Conservation (phyloP, 2,329 filamentous ascomycete species). For the Tolypocladium pustulatum region DNA sequence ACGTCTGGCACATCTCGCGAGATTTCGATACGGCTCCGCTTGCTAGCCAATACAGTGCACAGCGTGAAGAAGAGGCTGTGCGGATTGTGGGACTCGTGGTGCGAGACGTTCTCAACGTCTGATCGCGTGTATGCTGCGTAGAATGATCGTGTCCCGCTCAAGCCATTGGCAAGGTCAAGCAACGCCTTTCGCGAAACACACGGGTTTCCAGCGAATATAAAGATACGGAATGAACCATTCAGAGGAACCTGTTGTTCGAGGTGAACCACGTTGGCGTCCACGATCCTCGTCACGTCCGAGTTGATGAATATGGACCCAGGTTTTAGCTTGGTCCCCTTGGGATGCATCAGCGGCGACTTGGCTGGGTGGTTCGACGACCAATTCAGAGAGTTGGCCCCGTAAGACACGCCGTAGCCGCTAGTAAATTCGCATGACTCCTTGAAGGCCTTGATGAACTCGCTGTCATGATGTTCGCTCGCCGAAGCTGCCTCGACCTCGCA, state of each 20-base stretch:
- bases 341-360: slow-evolving; percentile 58
- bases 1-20: slow-evolving; percentile 56
- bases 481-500: slow-evolving; percentile 62
- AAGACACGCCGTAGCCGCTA: slow-evolving; percentile 81
- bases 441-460: slow-evolving; percentile 80
- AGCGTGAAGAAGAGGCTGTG: slow-evolving; percentile 76
- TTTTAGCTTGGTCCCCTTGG: slow-evolving; percentile 52
- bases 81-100: slow-evolving; percentile 77
- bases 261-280: slow-evolving; percentile 82
- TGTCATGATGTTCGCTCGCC: slow-evolving; percentile 31
- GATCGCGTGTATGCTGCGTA: slow-evolving; percentile 53
- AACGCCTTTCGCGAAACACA: slow-evolving; percentile 51
- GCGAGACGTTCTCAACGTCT: slow-evolving; percentile 52
- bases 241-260: slow-evolving; percentile 82
- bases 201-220: slow-evolving; percentile 70
- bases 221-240: slow-evolving; percentile 81
- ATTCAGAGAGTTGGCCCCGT: slow-evolving; percentile 73
- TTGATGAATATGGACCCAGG: slow-evolving; percentile 70
- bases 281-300: slow-evolving; percentile 73
- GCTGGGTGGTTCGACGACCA: slow-evolving; percentile 68
- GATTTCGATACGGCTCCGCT: slow-evolving; percentile 62
- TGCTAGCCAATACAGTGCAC: slow-evolving; percentile 62
- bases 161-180: slow-evolving; percentile 54
- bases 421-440: slow-evolving; percentile 90
- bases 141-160: slow-evolving; percentile 61